Evolutionary conservation across 352 stramenopile genomes (phyloP), one percentile per base, ranked within the genome.

Genomic region (Pythium phragmiticola): DNA sequence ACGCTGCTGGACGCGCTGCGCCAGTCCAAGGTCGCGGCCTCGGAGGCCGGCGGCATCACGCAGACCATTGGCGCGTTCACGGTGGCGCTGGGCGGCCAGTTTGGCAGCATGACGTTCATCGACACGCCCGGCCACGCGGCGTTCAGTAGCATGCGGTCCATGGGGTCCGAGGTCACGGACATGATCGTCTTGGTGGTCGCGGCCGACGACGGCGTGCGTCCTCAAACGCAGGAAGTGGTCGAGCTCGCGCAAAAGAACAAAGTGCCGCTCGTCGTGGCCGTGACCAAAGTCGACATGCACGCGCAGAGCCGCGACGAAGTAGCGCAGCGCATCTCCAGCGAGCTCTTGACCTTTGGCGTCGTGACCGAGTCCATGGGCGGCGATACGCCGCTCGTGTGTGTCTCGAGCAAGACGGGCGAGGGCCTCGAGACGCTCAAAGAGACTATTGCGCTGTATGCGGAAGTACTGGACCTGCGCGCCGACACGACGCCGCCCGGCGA

Each of bases 111-210:
- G 45, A 98, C 96, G 2, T 99, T 99, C 67, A 98, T 99, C 66
- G 98, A 99, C 69, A 99, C 98, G n/a, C 98, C 98, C 17, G 98
- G 98, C n/a, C 98, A 99, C 73, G 96, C 96, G 11, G 97, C 97
- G 43, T 99, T 99, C 68, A 96, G 87, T 23, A 92, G 95, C 54
- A 99, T 99, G 98, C 87, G 98, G 14, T 86, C 94, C 53, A 87
- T 96, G 45, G 98, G 98, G 21, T 97, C 95, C 0, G 96, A 98
- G 53, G 90, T 99, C 28, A 99, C 98, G 9, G 98, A 99, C 61
- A 93, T 99, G 13, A 91, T 99, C 7, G 80, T 98, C 60, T 74
- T 99, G 2, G 97, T 99, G 28, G 91, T 99, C 26, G 97, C 98
- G 0, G 98, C 96, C 12, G 98, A 99, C 70, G 98, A 99, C 75